A percentile compares a stretch with the other conserved stretches of the same genome.
Conservation (phyloP, 108 stramenopile genomes). For the Nitzschia sp. region DNA sequence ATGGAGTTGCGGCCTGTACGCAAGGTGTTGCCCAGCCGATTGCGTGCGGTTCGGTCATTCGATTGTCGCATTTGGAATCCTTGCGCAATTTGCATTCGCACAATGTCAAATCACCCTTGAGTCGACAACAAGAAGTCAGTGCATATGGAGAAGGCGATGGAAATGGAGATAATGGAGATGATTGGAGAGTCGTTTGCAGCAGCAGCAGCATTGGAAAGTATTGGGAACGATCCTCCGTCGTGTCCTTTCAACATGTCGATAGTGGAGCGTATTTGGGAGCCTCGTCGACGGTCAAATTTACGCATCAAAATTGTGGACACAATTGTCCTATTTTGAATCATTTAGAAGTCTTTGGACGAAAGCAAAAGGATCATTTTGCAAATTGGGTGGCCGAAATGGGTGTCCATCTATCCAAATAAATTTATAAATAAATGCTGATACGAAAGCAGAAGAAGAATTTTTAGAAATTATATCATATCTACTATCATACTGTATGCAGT, state of each 20-base stretch:
- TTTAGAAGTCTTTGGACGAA: constrained; percentile 73
- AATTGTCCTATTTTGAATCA: constrained; percentile 86
- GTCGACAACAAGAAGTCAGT: constrained; percentile 81
- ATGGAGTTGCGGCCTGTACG: constrained; percentile 17
- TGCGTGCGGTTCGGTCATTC: constrained; percentile 54
- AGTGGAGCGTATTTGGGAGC: constrained; percentile 62
- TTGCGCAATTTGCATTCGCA: constrained; percentile 77
- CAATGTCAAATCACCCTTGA: constrained; percentile 52
- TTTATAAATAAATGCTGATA: no score
- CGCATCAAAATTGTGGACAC: constrained; percentile 74
- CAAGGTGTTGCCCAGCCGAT: constrained; percentile 47
- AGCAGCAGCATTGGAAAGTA: no score
- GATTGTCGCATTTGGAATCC: constrained; percentile 71
- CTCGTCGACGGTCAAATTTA: constrained; percentile 57
- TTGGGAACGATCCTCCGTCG: constrained; percentile 56
- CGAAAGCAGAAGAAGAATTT: no score
- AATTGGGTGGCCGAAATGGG: constrained; percentile 67
- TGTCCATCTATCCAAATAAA: constrained; percentile 47
- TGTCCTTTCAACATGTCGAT: constrained; percentile 63
- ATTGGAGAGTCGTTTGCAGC: constrained; percentile 72
- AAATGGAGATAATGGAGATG: constrained; percentile 74
- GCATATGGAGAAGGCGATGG: constrained; percentile 75
- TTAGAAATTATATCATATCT: no score
- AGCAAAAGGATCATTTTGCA: constrained; percentile 52
- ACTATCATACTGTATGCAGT: no score